phyloP scores from a whole-genome alignment of 345 rosid species.

The Sisymbrium irio region DNA sequence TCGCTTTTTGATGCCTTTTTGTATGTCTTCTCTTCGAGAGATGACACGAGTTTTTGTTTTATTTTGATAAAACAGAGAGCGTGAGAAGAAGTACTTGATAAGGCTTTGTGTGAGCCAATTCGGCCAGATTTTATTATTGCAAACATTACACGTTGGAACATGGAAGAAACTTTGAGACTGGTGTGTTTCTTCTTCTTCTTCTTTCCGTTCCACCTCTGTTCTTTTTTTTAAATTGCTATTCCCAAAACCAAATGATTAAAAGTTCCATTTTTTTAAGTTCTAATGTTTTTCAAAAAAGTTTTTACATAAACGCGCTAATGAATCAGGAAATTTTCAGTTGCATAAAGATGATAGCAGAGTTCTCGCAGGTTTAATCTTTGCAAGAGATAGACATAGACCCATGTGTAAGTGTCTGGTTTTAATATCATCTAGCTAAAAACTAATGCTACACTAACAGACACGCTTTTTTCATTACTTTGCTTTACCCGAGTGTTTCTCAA shows the following conservation, averaged over 20 bases:
- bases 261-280: neutral
- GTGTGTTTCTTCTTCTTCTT: neutral
- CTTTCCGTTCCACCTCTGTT: neutral
- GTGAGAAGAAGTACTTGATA: conserved; percentile 53
- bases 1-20: no score
- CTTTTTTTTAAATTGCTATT: no score
- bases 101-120: conserved; percentile 61
- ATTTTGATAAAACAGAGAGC: conserved; percentile 43
- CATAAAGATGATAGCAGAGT: neutral
- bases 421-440: neutral
- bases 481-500: conserved; percentile 8
- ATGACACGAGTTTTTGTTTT: neutral
- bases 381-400: conserved; percentile 58
- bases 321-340: conserved; percentile 23
- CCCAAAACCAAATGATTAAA: neutral
- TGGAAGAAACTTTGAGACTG: conserved; percentile 30
- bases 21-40: neutral
- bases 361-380: conserved; percentile 69
- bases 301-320: conserved; percentile 41
- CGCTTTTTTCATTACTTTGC: neutral
- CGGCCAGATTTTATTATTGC: conserved; percentile 60
- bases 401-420: conserved; percentile 43
- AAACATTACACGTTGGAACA: conserved; percentile 36
- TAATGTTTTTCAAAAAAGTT: conserved; percentile 10
- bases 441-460: neutral